Conservation (phyloP, 129 eudicot genomes). For the Sambucus nigra region DNA sequence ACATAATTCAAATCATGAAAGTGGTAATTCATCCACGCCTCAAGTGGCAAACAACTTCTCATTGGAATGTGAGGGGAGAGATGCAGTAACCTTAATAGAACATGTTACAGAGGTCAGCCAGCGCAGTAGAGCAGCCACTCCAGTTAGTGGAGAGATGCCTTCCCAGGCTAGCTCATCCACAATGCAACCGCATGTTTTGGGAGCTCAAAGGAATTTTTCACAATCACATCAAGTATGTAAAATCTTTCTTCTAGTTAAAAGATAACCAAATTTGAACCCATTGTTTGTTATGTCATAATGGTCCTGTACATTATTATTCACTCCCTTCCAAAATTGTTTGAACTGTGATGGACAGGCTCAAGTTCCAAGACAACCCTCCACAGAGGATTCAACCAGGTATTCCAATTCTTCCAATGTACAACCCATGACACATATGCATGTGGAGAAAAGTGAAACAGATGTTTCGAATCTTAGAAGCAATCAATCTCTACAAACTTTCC, state of each 20-base stretch:
- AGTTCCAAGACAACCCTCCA: constrained; percentile 4
- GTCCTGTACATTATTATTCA: too few species aligned
- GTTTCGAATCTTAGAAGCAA: constrained; percentile 4
- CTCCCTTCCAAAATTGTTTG: too few species aligned
- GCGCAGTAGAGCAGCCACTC: background rate
- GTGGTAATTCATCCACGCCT: too few species aligned
- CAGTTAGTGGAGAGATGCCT: background rate
- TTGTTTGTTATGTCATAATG: too few species aligned
- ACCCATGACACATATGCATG: background rate
- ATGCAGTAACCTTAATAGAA: background rate
- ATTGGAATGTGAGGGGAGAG: background rate
- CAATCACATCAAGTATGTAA: constrained; percentile 8
- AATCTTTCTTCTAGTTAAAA: background rate
- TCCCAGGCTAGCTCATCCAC: background rate
- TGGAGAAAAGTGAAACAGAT: background rate
- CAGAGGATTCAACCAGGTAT: background rate
- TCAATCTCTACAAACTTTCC: constrained; percentile 14
- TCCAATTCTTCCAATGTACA: background rate
- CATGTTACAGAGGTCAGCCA: constrained; percentile 6
- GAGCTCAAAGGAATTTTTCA: background rate
- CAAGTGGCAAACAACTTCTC: background rate
- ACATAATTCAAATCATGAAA: background rate
- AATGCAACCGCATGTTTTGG: constrained; percentile 6
- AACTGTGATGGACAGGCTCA: constrained; percentile 1
- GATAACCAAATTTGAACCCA: too few species aligned